Evolutionary conservation across 23 red algal species (phyloP), one percentile per base, ranked within the genome.

Genomic region (Chondrus crispus): DNA sequence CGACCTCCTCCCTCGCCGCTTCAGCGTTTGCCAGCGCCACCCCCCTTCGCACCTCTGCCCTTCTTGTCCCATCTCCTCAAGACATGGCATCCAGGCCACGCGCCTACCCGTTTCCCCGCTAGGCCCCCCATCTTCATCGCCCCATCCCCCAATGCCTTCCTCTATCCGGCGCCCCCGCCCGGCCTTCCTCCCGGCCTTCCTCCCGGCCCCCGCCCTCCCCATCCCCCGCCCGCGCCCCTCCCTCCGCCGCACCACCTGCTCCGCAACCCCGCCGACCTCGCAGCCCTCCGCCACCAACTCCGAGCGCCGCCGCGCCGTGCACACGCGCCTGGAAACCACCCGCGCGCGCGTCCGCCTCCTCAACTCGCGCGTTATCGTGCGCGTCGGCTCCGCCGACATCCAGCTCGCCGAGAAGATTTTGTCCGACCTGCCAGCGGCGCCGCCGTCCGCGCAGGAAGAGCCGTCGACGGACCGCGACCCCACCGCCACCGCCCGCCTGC

Each of bases 361-460:
- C 14, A 57, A 90, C n/a, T 50, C 87, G 2, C 87, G 74, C 24
- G 37, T 90, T 37, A 37, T 90, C 16, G 72, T 81, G 6, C 87
- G 87, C 37, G 28, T 78, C 3, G 87, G 50, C 14, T 69, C 78
- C n/a, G 87, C 87, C 41, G 57, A 46, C 50, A 90, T 81, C 22
- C 87, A 72, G 18, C 29, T 45, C 41, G 87, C 73, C 4, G 50
- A 75, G 2, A 33, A 36, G 22, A 26, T 80, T 68, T 72, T 90
- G 45, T 22, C 60, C 9, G 60, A 66, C 8, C 9, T 66, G 9
- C n/a, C n/a, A n/a, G 38, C 53, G 5, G 9, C 9, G 3, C 32
- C 77, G 1, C 43, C 46, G 7, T 54, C 44, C 18, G 13, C 5
- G 54, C 3, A 38, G 60, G 60, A 62, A 13, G 46, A 8, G 1